A percentile compares a stretch with the other conserved stretches of the same genome.
phyloP scores from a whole-genome alignment of 306 rosid species.

The peach (Prunus persica) region DNA sequence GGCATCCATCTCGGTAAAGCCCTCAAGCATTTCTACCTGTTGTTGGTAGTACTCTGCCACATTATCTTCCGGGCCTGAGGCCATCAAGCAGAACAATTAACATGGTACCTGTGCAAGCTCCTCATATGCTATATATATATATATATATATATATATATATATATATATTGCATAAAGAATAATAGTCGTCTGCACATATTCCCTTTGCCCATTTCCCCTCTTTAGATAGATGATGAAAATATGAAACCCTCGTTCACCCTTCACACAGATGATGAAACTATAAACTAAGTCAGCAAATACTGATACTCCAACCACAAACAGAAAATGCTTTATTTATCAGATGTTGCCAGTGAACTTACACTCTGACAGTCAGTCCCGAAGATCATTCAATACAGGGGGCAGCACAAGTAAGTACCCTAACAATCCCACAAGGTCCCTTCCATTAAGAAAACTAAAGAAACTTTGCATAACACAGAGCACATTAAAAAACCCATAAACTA shows the following conservation, averaged over 20 bases:
- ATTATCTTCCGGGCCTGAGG: constrained; percentile 73
- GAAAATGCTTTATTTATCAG: background rate
- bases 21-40: constrained; percentile 93
- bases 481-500: background rate
- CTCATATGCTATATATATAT: background rate
- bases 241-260: background rate
- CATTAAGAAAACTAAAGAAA: background rate
- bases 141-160: background rate
- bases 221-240: background rate
- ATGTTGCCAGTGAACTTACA: background rate
- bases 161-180: background rate
- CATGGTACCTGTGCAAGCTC: background rate
- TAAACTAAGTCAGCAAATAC: background rate
- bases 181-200: background rate
- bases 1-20: constrained; percentile 95
- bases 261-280: background rate
- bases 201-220: background rate
- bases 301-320: background rate
- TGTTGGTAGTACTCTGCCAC: constrained; percentile 97
- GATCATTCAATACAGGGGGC: background rate
- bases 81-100: constrained; percentile 19
- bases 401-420: background rate
- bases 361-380: background rate
- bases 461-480: too few relatives aligned
- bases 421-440: background rate